Conservation (phyloP, 441 rosid species). For the Brassica hybrid region DNA sequence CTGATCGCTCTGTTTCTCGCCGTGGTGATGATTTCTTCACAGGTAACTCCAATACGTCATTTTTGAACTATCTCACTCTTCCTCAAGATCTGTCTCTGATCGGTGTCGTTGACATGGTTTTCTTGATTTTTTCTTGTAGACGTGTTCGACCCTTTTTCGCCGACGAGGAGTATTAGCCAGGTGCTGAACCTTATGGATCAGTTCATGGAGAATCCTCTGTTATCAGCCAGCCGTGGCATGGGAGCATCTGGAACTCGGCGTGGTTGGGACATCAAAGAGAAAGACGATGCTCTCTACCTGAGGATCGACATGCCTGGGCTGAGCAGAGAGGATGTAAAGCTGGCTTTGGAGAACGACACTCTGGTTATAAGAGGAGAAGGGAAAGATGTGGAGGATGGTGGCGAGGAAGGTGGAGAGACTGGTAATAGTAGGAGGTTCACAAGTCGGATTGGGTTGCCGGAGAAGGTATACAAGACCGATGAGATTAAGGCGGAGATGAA, state of each 20-base stretch:
- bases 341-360: conserved; percentile 62
- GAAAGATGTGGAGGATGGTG: conserved; percentile 43
- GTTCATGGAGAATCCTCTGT: conserved; percentile 57
- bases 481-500: conserved; percentile 78
- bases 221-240: conserved; percentile 45
- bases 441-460: conserved; percentile 58
- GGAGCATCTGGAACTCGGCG: conserved; percentile 50
- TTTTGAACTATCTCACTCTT: neutral
- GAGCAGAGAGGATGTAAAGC: conserved; percentile 66
- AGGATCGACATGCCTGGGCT: conserved; percentile 74
- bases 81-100: neutral
- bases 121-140: conserved; percentile 39
- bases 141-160: conserved; percentile 61
- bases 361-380: conserved; percentile 63
- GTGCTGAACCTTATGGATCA: conserved; percentile 69
- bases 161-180: conserved; percentile 64
- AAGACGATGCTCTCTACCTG: conserved; percentile 49
- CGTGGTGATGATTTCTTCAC: conserved; percentile 56
- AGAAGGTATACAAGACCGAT: conserved; percentile 48
- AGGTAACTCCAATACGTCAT: conserved; percentile 43
- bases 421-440: conserved; percentile 46
- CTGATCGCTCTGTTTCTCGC: conserved; percentile 44
- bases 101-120: neutral
- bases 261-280: conserved; percentile 71
- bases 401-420: conserved; percentile 35